These are phyloP conservation scores for Linnemannia exigua DNA, from an alignment of 192 early-diverging fungal species.

Conservation along the genomic window DNA sequence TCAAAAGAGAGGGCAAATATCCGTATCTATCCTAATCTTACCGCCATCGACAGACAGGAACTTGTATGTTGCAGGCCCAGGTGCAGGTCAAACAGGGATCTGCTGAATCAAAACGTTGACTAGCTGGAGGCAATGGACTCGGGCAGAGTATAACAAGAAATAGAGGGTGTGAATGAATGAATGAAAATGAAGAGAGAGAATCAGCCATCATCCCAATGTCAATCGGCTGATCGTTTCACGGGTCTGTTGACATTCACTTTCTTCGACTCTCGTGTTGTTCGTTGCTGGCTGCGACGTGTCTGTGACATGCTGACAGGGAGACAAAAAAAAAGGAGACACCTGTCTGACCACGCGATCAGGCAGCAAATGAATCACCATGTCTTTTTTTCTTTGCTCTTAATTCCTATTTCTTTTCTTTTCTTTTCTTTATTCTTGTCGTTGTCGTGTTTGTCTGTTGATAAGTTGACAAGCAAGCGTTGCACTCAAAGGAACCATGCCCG, in stretches of 20 bases:
- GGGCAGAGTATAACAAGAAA: not conserved
- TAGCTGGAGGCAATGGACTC: not conserved
- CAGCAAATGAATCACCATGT: not conserved
- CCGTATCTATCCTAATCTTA: constrained; percentile 25
- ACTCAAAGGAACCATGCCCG: no score
- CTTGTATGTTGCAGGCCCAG: not conserved
- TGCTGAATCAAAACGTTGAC: not conserved
- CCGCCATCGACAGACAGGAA: constrained; percentile 11
- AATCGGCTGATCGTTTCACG: not conserved
- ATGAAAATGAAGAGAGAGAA: not conserved
- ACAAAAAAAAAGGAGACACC: not conserved
- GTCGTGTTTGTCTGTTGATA: no score
- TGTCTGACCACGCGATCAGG: constrained; percentile 2
- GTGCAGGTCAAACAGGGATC: constrained; percentile 28
- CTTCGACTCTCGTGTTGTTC: not conserved
- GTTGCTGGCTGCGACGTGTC: not conserved
- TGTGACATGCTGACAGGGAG: not conserved
- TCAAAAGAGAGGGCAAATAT: not conserved
- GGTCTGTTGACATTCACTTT: not conserved
- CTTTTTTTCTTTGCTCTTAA: not conserved
- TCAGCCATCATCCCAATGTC: not conserved
- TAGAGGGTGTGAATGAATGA: not conserved
- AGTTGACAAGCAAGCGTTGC: no score
- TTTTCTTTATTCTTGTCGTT: no score
- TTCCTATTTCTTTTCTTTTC: not conserved